phyloP scores from a whole-genome alignment of 192 early-diverging fungal species.

The Ambispora gerdemannii region DNA sequence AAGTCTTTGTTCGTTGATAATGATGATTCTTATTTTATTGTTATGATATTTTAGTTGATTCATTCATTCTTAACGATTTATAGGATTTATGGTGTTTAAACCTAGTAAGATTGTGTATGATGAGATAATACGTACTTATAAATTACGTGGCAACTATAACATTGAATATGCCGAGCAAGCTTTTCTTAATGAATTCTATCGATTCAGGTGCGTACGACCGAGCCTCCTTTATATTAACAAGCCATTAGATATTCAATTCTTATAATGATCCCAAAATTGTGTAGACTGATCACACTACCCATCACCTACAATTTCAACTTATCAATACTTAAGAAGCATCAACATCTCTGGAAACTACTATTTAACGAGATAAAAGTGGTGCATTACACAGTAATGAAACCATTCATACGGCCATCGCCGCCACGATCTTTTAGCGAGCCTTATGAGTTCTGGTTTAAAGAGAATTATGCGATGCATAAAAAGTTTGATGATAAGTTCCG shows the following conservation, averaged over 20 bases:
- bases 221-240: background rate
- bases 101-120: background rate
- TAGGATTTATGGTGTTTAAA: constrained; percentile 17
- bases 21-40: background rate
- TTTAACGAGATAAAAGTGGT: constrained; percentile 8
- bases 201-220: background rate
- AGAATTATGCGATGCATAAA: constrained; percentile 8
- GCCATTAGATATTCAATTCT: background rate
- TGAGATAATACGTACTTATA: constrained; percentile 5
- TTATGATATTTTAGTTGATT: background rate
- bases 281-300: background rate
- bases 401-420: background rate
- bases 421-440: background rate
- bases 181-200: constrained; percentile 10
- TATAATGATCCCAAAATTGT: background rate
- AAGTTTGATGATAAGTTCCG: too few species aligned
- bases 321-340: background rate
- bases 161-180: constrained; percentile 11
- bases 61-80: background rate
- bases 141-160: background rate
- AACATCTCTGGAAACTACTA: constrained; percentile 1
- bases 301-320: background rate
- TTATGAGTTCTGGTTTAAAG: background rate
- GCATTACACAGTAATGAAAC: constrained; percentile 12
- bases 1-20: background rate